These are phyloP conservation scores for Ascochyta viciae-villosae DNA, from an alignment of 2,329 filamentous ascomycete genomes.

Conservation along the genomic window DNA sequence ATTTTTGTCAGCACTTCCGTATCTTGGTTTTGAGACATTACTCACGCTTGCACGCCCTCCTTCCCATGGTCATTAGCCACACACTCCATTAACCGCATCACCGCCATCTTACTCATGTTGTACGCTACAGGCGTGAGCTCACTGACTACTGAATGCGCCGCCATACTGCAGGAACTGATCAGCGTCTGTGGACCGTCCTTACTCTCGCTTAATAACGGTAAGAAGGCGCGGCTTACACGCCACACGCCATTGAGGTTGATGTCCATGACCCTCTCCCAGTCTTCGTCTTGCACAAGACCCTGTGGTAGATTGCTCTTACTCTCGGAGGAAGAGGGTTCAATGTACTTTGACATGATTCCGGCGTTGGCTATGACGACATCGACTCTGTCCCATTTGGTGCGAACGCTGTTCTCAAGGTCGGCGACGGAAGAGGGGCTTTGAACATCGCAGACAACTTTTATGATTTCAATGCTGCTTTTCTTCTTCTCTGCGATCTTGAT, in stretches of 20 bases:
- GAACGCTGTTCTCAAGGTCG: slow-evolving; percentile 12
- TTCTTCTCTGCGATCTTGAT: slow-evolving; percentile 7
- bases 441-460: slow-evolving; percentile 26
- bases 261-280: slow-evolving; percentile 30
- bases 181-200: slow-evolving; percentile 23
- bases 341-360: slow-evolving; percentile 27
- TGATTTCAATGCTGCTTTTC: slow-evolving; percentile 35
- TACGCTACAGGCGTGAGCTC: slow-evolving; percentile 27
- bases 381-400: slow-evolving; percentile 18
- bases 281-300: slow-evolving; percentile 24
- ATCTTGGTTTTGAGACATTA: neutral
- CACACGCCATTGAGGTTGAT: slow-evolving; percentile 31
- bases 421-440: slow-evolving; percentile 9
- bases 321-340: neutral
- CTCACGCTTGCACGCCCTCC: slow-evolving; percentile 26
- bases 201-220: slow-evolving; percentile 20
- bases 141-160: slow-evolving; percentile 15
- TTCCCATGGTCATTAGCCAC: slow-evolving; percentile 44
- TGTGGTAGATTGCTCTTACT: slow-evolving; percentile 21
- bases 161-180: slow-evolving; percentile 22
- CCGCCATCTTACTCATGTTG: slow-evolving; percentile 27
- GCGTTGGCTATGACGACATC: slow-evolving; percentile 34
- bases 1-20: too few species aligned
- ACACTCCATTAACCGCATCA: slow-evolving; percentile 30
- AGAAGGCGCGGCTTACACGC: slow-evolving; percentile 23